Evolutionary conservation across 495 filamentous ascomycete genomes (phyloP).

Genomic region (Hapsidospora chrysogenum): DNA sequence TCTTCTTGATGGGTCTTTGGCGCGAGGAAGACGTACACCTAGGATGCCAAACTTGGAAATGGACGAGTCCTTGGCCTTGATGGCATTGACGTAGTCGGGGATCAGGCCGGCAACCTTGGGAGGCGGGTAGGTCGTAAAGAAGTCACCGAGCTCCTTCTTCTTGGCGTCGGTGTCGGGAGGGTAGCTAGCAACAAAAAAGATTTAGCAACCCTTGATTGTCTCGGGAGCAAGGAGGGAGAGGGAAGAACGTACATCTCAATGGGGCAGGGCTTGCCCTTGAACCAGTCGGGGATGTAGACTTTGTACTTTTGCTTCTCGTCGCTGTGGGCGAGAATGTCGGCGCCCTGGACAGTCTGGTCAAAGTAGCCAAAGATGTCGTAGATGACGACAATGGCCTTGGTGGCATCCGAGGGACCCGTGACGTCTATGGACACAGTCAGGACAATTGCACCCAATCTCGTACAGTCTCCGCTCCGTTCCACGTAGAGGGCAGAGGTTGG

Average conservation of each 20-base stretch:
- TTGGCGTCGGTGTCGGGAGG: slow-evolving; percentile 73
- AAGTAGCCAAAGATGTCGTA: slow-evolving; percentile 62
- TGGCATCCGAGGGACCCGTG: slow-evolving; percentile 40
- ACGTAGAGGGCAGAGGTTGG: too few species aligned
- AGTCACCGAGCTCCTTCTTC: slow-evolving; percentile 52
- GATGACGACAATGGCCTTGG: slow-evolving; percentile 42
- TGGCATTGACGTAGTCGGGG: slow-evolving; percentile 40
- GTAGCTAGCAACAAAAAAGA: slow-evolving; percentile 35
- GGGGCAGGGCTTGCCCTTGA: slow-evolving; percentile 39
- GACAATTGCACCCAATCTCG: too few species aligned
- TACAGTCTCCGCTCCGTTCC: too few species aligned
- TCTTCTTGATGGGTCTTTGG: too few species aligned
- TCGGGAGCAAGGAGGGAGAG: too few species aligned
- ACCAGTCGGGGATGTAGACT: slow-evolving; percentile 57
- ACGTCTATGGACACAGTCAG: slow-evolving; percentile 30
- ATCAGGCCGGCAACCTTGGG: slow-evolving; percentile 45
- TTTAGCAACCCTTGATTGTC: too few species aligned
- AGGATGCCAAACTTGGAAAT: slow-evolving; percentile 71
- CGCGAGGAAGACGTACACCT: slow-evolving; percentile 30
- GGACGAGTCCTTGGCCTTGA: slow-evolving; percentile 34
- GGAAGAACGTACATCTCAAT: slow-evolving; percentile 25
- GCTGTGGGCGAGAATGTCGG: slow-evolving; percentile 48
- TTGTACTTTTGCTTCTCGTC: slow-evolving; percentile 37
- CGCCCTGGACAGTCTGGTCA: slow-evolving; percentile 52
- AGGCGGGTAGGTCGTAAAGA: slow-evolving; percentile 56